Evolutionary conservation across 768 basidiomycete genomes (phyloP).

Genomic region (Stropharia rugosoannulata): DNA sequence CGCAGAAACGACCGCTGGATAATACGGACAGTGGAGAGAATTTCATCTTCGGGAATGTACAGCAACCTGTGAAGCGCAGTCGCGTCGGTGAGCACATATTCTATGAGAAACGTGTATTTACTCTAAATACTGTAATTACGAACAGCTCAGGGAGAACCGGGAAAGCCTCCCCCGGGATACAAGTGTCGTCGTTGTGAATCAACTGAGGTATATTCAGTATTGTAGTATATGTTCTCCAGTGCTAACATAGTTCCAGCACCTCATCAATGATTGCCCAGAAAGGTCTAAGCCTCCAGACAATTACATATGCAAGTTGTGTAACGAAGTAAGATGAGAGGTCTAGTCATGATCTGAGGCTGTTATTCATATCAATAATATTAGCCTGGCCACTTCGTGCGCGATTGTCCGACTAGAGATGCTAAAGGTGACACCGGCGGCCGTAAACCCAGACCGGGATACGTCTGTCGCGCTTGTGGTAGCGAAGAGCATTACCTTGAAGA

Average conservation of each 20-base stretch:
- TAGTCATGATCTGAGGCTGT: background rate
- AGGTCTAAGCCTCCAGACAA: conserved; percentile 75
- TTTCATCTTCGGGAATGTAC: conserved; percentile 67
- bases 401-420: conserved; percentile 81
- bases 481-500: conserved; percentile 86
- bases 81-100: conserved; percentile 44
- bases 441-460: conserved; percentile 83
- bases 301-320: conserved; percentile 87
- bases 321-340: conserved; percentile 44
- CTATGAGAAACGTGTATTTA: background rate
- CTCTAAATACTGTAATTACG: conserved; percentile 1
- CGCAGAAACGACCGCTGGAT: conserved; percentile 56
- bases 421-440: conserved; percentile 81
- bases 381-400: conserved; percentile 84
- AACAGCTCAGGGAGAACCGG: conserved; percentile 37
- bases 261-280: conserved; percentile 74
- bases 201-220: conserved; percentile 50
- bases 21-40: conserved; percentile 49
- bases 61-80: conserved; percentile 55
- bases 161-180: conserved; percentile 69
- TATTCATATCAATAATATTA: conserved; percentile 22
- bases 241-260: conserved; percentile 50
- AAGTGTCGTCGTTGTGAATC: conserved; percentile 79
- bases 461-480: conserved; percentile 90
- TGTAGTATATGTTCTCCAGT: background rate